phyloP scores from a whole-genome alignment of 768 basidiomycete genomes.

The Mycena vulgaris region DNA sequence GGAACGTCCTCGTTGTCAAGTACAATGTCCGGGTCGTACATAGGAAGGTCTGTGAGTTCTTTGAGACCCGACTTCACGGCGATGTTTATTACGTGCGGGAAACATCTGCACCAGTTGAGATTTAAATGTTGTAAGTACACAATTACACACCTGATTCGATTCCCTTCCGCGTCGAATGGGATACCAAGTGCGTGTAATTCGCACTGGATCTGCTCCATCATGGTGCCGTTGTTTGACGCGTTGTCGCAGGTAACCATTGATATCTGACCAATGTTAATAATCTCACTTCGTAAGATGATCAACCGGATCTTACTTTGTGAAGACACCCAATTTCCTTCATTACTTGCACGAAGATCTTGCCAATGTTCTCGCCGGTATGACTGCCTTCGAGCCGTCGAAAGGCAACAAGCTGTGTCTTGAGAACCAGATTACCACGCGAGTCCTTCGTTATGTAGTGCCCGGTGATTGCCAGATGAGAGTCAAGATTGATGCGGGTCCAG shows the following conservation, averaged over 20 bases:
- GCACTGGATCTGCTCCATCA: neutral
- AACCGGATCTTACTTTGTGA: slow-evolving; percentile 17
- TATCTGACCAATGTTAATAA: too few relatives aligned
- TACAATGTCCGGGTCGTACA: neutral
- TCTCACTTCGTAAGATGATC: too few relatives aligned
- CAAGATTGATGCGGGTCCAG: slow-evolving; percentile 30
- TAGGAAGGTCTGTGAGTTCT: slow-evolving; percentile 14
- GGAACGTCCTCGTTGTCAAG: neutral
- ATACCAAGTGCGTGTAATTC: slow-evolving; percentile 13
- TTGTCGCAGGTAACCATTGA: slow-evolving; percentile 11
- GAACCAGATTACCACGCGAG: slow-evolving; percentile 8
- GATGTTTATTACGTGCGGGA: slow-evolving; percentile 40
- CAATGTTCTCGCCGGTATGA: slow-evolving; percentile 43
- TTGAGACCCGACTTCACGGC: slow-evolving; percentile 35
- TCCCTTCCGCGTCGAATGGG: slow-evolving; percentile 33
- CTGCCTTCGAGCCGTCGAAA: slow-evolving; percentile 37
- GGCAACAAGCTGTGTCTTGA: slow-evolving; percentile 23
- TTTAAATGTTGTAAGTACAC: too few relatives aligned
- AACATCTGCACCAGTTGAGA: slow-evolving; percentile 31
- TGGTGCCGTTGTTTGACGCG: neutral
- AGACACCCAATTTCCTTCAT: slow-evolving; percentile 23
- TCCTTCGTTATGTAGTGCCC: slow-evolving; percentile 33
- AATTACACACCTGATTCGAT: slow-evolving; percentile 32
- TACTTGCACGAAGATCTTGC: slow-evolving; percentile 24
- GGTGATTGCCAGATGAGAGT: slow-evolving; percentile 36